Percentiles rank a stretch among this genome's conserved stretches.
Conservation (phyloP, 2,329 filamentous ascomycete genomes). For the Pseudogymnoascus verrucosus region DNA sequence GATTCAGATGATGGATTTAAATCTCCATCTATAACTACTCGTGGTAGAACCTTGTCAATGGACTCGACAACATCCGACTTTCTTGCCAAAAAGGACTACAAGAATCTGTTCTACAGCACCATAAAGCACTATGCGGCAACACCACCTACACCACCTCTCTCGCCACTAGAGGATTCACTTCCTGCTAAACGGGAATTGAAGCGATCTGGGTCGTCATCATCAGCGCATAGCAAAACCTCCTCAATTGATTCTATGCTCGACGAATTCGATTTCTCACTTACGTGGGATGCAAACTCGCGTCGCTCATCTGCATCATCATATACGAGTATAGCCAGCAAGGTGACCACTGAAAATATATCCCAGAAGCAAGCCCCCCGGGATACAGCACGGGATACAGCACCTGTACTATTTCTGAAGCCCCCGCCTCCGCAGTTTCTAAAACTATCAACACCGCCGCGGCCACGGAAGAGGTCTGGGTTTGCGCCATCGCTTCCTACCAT, state of each 20-base stretch:
- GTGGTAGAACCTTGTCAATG: background rate
- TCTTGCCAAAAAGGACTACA: background rate
- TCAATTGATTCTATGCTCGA: background rate
- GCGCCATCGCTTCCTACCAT: constrained; percentile 1
- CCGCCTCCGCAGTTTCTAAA: constrained; percentile 2
- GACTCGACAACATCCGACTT: background rate
- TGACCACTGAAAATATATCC: background rate
- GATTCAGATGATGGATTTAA: background rate
- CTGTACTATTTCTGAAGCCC: background rate
- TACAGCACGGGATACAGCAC: background rate
- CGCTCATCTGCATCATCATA: background rate
- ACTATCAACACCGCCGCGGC: background rate
- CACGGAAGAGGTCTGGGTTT: background rate
- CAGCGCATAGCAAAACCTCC: background rate
- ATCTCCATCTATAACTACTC: background rate
- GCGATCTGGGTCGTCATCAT: background rate
- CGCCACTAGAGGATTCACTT: background rate
- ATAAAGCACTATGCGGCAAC: constrained; percentile 5
- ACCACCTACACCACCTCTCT: background rate
- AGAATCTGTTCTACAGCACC: background rate
- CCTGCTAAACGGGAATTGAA: background rate
- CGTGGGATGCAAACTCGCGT: background rate
- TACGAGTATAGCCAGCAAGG: constrained; percentile 1
- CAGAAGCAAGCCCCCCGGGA: background rate
- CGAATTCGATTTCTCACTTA: background rate